A percentile compares a stretch with the other conserved stretches of the same genome.
Conservation (phyloP, 331 rosid genomes). For the Malus hybrid region DNA sequence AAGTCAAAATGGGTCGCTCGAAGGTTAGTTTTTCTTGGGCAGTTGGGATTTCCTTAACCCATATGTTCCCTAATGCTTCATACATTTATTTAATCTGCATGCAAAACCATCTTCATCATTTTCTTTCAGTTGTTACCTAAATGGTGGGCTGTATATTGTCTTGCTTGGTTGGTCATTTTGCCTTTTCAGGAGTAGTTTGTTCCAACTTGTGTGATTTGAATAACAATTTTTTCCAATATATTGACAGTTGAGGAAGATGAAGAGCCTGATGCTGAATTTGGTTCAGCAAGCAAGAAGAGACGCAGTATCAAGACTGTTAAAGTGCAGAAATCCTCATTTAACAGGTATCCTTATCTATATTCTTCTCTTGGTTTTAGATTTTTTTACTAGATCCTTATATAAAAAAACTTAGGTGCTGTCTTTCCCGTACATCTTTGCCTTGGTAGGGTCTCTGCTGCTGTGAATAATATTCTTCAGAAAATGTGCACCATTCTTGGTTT, state of each 20-base stretch:
- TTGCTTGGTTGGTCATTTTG: not conserved
- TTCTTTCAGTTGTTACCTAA: not conserved
- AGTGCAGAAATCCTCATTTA: slow-evolving; percentile 58
- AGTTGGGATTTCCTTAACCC: not conserved
- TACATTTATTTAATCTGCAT: no score
- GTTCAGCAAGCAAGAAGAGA: slow-evolving; percentile 79
- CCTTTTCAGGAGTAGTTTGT: not conserved
- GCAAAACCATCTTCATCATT: no score
- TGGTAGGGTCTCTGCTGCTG: slow-evolving; percentile 75
- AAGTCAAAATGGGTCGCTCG: slow-evolving; percentile 52
- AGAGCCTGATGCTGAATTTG: slow-evolving; percentile 62
- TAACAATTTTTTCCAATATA: not conserved
- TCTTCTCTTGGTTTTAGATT: slow-evolving; percentile 4
- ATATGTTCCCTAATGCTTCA: no score
- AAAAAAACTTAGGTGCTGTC: slow-evolving; percentile 14
- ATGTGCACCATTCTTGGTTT: slow-evolving; percentile 89
- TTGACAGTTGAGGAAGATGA: slow-evolving; percentile 68
- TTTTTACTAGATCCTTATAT: not conserved
- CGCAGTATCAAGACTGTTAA: slow-evolving; percentile 61
- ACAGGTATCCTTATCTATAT: slow-evolving; percentile 48
- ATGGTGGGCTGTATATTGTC: no score
- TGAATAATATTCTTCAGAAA: slow-evolving; percentile 86
- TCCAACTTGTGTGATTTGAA: slow-evolving; percentile 1
- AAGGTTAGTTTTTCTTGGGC: slow-evolving; percentile 49
- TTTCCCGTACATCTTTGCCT: slow-evolving; percentile 10